A percentile compares a stretch with the other conserved stretches of the same genome.
These are phyloP conservation scores for Naumovozyma dairenensis DNA, from an alignment of 805 yeast genomes.

Conservation along the genomic window DNA sequence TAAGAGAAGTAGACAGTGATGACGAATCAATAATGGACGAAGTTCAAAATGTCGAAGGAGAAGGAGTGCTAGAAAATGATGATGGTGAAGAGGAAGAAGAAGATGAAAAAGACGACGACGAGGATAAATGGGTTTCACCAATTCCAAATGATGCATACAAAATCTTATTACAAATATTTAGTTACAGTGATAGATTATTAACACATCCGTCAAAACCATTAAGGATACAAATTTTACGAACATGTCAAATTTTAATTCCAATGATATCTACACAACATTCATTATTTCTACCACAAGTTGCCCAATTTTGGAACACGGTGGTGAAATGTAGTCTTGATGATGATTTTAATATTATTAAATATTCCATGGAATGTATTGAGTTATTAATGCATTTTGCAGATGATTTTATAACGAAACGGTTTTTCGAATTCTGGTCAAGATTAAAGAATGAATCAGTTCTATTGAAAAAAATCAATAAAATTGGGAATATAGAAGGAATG, in stretches of 20 bases:
- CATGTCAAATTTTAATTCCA: constrained; percentile 38
- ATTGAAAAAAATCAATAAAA: constrained; percentile 1
- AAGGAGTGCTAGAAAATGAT: constrained; percentile 16
- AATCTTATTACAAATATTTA: constrained; percentile 49
- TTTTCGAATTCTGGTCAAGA: constrained; percentile 22
- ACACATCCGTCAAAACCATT: constrained; percentile 57
- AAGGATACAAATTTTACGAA: constrained; percentile 44
- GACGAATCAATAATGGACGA: constrained; percentile 23
- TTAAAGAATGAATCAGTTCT: constrained; percentile 11
- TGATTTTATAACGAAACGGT: constrained; percentile 22
- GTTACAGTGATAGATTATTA: constrained; percentile 59
- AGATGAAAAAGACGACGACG: constrained; percentile 11
- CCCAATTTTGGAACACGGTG: constrained; percentile 23
- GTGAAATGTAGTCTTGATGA: constrained; percentile 12
- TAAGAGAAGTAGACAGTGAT: constrained; percentile 30
- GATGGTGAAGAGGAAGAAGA: constrained; percentile 15
- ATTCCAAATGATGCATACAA: constrained; percentile 53
- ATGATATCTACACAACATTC: constrained; percentile 39
- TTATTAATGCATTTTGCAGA: constrained; percentile 16
- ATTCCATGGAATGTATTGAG: constrained; percentile 17
- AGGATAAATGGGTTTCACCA: constrained; percentile 55
- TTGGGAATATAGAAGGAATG: neutral
- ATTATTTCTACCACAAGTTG: constrained; percentile 25
- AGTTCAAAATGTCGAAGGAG: constrained; percentile 14
- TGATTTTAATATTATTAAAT: constrained; percentile 18